Percentiles rank a stretch among this genome's conserved stretches.
Conservation (phyloP, 345 rosid genomes). For the Corchorus capsularis region DNA sequence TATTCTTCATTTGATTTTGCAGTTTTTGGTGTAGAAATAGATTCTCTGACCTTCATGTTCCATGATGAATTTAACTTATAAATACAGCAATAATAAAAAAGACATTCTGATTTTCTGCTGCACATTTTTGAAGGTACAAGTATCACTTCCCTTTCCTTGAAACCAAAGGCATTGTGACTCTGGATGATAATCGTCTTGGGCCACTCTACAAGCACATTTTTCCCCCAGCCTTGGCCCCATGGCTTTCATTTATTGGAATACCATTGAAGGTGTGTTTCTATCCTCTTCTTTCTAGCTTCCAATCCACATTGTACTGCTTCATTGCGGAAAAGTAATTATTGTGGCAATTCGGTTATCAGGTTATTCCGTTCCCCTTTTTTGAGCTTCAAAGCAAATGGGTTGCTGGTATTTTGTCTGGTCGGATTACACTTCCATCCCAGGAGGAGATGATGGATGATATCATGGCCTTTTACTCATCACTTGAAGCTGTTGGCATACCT, state of each 20-base stretch:
- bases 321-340: neutral
- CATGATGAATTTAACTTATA: neutral
- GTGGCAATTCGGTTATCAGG: conserved; percentile 36
- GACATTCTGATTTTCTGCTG: neutral
- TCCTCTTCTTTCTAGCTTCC: conserved; percentile 7
- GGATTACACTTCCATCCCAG: conserved; percentile 55
- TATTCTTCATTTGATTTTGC: neutral
- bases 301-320: neutral
- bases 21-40: neutral
- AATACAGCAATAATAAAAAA: neutral
- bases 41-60: neutral
- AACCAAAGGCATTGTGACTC: conserved; percentile 59
- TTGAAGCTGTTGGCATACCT: conserved; percentile 58
- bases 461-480: conserved; percentile 47
- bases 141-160: conserved; percentile 91
- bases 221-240: conserved; percentile 67
- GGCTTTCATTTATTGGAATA: conserved; percentile 84
- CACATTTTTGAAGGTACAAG: conserved; percentile 57
- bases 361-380: conserved; percentile 59
- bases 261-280: conserved; percentile 62
- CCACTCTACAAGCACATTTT: conserved; percentile 82
- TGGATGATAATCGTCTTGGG: conserved; percentile 78
- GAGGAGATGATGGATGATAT: conserved; percentile 72
- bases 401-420: conserved; percentile 76
- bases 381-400: conserved; percentile 93